Conservation (phyloP, 805 yeast species). For the Candida coquimbonensis region DNA sequence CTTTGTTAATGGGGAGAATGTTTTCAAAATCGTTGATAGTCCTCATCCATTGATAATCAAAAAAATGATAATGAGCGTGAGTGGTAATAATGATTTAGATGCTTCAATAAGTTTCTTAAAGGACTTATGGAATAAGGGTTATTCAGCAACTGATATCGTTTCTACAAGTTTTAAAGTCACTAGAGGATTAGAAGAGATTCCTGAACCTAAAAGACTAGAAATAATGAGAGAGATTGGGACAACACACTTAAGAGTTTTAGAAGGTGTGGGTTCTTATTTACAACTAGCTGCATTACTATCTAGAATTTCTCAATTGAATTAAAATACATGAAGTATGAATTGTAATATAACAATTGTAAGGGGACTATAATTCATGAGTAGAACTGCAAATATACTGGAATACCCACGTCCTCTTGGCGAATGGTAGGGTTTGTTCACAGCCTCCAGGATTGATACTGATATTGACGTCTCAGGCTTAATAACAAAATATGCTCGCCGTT, state of each 20-base stretch:
- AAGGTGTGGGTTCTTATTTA: slow-evolving; percentile 84
- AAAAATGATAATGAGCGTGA: slow-evolving; percentile 52
- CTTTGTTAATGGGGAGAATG: slow-evolving; percentile 85
- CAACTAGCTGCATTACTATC: slow-evolving; percentile 84
- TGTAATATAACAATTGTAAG: no score
- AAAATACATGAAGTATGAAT: no score
- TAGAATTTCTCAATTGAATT: slow-evolving; percentile 26
- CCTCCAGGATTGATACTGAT: no score
- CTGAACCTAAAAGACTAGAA: slow-evolving; percentile 65
- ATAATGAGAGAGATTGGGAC: slow-evolving; percentile 83
- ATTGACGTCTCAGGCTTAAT: no score
- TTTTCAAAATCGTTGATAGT: slow-evolving; percentile 89
- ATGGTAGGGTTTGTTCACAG: no score
- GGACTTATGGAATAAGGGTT: slow-evolving; percentile 81
- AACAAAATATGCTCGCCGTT: no score
- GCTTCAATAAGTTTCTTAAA: slow-evolving; percentile 57
- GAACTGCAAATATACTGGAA: no score
- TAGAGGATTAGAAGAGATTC: slow-evolving; percentile 61
- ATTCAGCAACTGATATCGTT: slow-evolving; percentile 87
- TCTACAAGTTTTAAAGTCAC: slow-evolving; percentile 86
- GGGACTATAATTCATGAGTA: no score
- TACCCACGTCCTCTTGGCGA: no score
- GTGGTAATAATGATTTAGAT: slow-evolving; percentile 45
- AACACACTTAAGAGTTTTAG: slow-evolving; percentile 85
- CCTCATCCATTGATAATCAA: slow-evolving; percentile 89